Conservation (phyloP, 2,329 filamentous ascomycete species). For the Pestalotiopsis sp. region DNA sequence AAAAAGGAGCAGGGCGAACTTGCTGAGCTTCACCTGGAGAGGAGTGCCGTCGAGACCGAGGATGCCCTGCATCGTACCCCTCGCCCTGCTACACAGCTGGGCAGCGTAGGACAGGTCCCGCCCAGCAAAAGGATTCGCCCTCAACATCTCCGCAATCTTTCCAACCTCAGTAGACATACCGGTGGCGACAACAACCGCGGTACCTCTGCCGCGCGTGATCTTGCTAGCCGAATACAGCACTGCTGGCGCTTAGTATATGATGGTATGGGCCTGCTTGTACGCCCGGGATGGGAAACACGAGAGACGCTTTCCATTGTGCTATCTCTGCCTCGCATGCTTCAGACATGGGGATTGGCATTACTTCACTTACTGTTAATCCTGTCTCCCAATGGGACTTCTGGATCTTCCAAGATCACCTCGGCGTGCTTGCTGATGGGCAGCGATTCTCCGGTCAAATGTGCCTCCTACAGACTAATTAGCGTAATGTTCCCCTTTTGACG, state of each 20-base stretch:
- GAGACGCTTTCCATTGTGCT: not conserved
- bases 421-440: slow-evolving; percentile 69
- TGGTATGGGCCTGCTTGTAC: not conserved
- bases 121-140: slow-evolving; percentile 56
- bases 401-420: slow-evolving; percentile 55
- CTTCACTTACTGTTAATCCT: slow-evolving; percentile 54
- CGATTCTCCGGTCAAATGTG: slow-evolving; percentile 75
- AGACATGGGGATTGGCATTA: not conserved
- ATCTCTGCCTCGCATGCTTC: not conserved
- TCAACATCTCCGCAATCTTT: slow-evolving; percentile 72
- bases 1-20: slow-evolving; percentile 82
- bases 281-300: too few relatives aligned
- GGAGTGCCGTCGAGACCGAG: slow-evolving; percentile 77
- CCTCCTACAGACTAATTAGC: slow-evolving; percentile 45
- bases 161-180: slow-evolving; percentile 78
- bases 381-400: slow-evolving; percentile 66
- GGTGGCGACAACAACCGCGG: slow-evolving; percentile 70
- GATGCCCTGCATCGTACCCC: slow-evolving; percentile 48
- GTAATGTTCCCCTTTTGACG: not conserved
- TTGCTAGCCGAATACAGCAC: slow-evolving; percentile 72
- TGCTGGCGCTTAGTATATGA: slow-evolving; percentile 22
- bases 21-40: slow-evolving; percentile 81
- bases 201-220: slow-evolving; percentile 72
- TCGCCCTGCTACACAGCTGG: slow-evolving; percentile 46
- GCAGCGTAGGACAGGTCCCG: slow-evolving; percentile 50